Evolutionary conservation across 2,329 filamentous ascomycete genomes (phyloP), one percentile per base, ranked within the genome.

Genomic region (Cercospora janseana): DNA sequence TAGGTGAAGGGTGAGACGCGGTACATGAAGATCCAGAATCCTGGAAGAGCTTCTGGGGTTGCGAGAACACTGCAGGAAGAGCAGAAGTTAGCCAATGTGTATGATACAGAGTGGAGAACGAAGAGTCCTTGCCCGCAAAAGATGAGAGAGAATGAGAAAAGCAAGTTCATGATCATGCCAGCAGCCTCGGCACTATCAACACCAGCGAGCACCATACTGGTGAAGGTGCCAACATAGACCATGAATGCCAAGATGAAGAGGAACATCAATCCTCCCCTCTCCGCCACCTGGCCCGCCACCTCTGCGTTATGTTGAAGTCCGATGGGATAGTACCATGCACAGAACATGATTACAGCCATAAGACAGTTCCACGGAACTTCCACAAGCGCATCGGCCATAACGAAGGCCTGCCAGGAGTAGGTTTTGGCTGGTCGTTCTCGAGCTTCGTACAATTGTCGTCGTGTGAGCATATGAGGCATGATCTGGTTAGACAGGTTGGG

Each of bases 21-120:
- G 66, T 88, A 86, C 85, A 88, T 88, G 71, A 87, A 88, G 55
- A 81, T 81, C 86, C 86, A 90, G 72, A 89, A 89, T 0, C 80
- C 76, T 0, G 86, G 85, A 1, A 89, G 73, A 0, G 75, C 73
- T 3, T 62, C 53, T 8, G 0, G 82, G 79, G 76, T 67, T 52
- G 84, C 80, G 45, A 88, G 70, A 3, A 88, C 84, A 64, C 83
- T 32, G 29, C n/a, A 13, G 29, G 29, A n/a, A 32, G 29, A 32
- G 29, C 29, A 32, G 8, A 13, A 32, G 29, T 32, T 13, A 32
- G 29, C 29, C n/a, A 32, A 32, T 13, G 9, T 32, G 29, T 32
- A 32, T 32, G 9, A 13, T 32, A 7, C 29, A 32, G 29, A 32
- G 29, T 32, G 6, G 29, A 13, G n/a, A 15, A 12, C 29, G 29